Evolutionary conservation across 2,329 filamentous ascomycete species (phyloP).

Genomic region (Magnaporthiopsis incrustans): DNA sequence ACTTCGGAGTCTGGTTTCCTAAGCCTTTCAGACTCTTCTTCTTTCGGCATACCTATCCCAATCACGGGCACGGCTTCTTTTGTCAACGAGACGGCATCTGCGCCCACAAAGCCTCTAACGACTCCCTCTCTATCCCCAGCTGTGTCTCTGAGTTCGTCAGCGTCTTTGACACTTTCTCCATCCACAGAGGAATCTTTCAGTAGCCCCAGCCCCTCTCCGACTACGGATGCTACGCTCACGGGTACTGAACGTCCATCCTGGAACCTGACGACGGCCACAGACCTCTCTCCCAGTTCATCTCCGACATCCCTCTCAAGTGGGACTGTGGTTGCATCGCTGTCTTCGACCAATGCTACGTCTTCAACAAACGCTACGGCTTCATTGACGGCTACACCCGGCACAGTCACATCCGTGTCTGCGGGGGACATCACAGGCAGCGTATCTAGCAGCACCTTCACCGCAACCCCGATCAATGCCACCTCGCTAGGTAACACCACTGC

Average conservation of each 20-base stretch:
- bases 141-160: neutral
- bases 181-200: neutral
- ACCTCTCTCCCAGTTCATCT: neutral
- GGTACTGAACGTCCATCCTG: neutral
- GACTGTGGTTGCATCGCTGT: neutral
- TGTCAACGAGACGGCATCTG: neutral
- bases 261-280: neutral
- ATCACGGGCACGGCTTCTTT: neutral
- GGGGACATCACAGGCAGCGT: neutral
- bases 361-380: neutral
- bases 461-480: neutral
- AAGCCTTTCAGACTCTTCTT: neutral
- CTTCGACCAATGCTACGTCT: neutral
- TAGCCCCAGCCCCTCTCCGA: neutral
- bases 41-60: neutral
- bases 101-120: neutral
- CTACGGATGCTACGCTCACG: neutral
- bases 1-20: neutral
- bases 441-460: neutral
- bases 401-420: neutral
- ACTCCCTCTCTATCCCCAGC: neutral
- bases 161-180: neutral
- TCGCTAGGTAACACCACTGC: neutral
- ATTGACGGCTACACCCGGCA: neutral
- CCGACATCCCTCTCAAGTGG: neutral